Evolutionary conservation across 2,329 filamentous ascomycete genomes (phyloP), one percentile per base, ranked within the genome.

Genomic region (Aspergillus vadensis): DNA sequence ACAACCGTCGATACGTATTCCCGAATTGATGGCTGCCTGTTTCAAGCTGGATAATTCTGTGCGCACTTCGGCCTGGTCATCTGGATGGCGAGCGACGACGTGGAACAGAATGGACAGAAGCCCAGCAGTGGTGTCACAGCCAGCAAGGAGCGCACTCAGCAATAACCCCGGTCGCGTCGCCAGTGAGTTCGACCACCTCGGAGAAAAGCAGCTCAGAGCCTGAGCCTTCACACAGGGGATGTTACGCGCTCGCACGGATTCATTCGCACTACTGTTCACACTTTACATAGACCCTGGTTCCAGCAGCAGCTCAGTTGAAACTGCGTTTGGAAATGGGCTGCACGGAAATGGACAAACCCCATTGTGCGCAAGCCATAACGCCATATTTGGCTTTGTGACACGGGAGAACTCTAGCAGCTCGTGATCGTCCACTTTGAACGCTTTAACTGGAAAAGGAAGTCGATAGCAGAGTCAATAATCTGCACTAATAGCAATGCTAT

Each of bases 1-100:
- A 81, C 74, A 2, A 85, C 79, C 27, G 78, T 81, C 60, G 81
- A 79, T 17, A 81, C 75, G 61, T 83, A 83, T 5, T 79, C 76
- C 59, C 48, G 27, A 12, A 59, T 25, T 2, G 50, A 55, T 21
- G 59, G 43, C 4, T 44, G 56, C n/a, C 64, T 39, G n/a, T 60
- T 67, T 63, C 2, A 69, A 49, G 4, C 54, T 57, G 5, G 50
- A 44, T 12, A 70, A 62, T 53, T 72, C 68, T 17, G 54, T 27
- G 19, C 63, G 65, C 17, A 58, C 17, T 9, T 5, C 49, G 10
- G 32, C 38, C 57, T 52, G 50, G 15, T 55, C 32, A 15, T 59
- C 57, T 9, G 51, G 50, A 6, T 43, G 51, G 3, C 51, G 51
- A 9, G 57, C 36, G 55, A 64, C 57, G 27, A 64, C 63, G 58